Evolutionary conservation across 805 yeast species (phyloP).

Genomic region (Wickerhamomyces hampshirensis): DNA sequence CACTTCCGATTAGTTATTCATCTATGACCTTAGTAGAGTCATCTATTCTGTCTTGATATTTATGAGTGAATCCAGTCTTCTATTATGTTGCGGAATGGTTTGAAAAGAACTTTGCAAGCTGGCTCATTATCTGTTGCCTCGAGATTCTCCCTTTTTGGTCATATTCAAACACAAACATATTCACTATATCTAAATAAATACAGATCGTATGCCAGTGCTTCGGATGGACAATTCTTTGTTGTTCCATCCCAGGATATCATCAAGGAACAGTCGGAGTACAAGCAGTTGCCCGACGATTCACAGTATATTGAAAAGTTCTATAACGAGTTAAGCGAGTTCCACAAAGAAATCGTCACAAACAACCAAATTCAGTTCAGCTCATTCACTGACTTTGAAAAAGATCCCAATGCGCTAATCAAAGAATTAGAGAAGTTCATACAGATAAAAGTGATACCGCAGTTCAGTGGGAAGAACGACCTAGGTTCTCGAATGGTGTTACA

Average conservation of each 20-base stretch:
- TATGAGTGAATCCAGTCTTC: no score
- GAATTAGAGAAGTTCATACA: slow-evolving; percentile 36
- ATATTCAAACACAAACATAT: no score
- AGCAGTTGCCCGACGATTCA: slow-evolving; percentile 50
- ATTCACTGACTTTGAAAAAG: slow-evolving; percentile 35
- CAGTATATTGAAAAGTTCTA: slow-evolving; percentile 47
- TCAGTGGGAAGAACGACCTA: slow-evolving; percentile 7
- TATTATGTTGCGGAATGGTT: no score
- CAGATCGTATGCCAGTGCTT: not conserved
- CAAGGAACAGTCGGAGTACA: slow-evolving; percentile 30
- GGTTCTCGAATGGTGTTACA: slow-evolving; percentile 20
- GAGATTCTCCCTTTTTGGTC: no score
- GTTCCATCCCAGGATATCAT: slow-evolving; percentile 15
- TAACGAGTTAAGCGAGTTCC: slow-evolving; percentile 33
- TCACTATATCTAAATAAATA: not conserved
- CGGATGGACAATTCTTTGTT: not conserved
- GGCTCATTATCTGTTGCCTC: no score
- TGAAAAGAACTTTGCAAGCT: no score
- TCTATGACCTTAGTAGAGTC: no score
- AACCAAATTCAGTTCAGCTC: slow-evolving; percentile 19
- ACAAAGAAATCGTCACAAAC: slow-evolving; percentile 24
- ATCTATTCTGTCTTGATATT: no score
- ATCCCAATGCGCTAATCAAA: slow-evolving; percentile 34
- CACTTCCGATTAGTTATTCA: no score
- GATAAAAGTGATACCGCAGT: slow-evolving; percentile 24